Percentiles rank a stretch among this genome's conserved stretches.
Conservation (phyloP, 148 eudicot genomes). For the Cornus florida region DNA sequence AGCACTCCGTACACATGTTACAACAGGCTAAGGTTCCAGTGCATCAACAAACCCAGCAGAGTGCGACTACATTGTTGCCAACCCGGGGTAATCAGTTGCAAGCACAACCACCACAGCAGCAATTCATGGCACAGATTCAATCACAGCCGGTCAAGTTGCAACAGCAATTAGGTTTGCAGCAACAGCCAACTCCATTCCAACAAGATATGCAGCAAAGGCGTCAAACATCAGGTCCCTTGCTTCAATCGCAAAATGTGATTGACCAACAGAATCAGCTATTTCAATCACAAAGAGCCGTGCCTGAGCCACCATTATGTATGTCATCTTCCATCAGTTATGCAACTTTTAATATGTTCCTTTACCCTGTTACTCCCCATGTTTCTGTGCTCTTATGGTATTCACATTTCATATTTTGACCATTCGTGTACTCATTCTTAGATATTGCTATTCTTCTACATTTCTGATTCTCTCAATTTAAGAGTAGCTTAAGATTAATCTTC, state of each 20-base stretch:
- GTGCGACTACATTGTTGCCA: slow-evolving; percentile 36
- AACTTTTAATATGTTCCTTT: neutral
- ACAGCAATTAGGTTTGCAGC: slow-evolving; percentile 61
- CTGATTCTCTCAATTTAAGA: neutral
- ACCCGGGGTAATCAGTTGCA: slow-evolving; percentile 45
- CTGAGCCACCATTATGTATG: slow-evolving; percentile 70
- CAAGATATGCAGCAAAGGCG: slow-evolving; percentile 67
- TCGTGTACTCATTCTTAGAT: neutral
- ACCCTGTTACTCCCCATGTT: neutral
- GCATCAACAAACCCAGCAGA: slow-evolving; percentile 52
- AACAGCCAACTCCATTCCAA: slow-evolving; percentile 50
- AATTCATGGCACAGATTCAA: slow-evolving; percentile 64
- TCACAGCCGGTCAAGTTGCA: slow-evolving; percentile 62
- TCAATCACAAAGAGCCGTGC: slow-evolving; percentile 58
- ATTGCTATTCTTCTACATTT: neutral
- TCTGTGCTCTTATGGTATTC: neutral
- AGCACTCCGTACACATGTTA: slow-evolving; percentile 45
- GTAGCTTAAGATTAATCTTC: too few relatives aligned
- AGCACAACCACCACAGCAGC: slow-evolving; percentile 50
- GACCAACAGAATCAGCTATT: slow-evolving; percentile 72
- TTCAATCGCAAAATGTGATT: slow-evolving; percentile 57
- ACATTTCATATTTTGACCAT: neutral
- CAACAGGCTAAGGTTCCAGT: slow-evolving; percentile 50
- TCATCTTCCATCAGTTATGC: neutral
- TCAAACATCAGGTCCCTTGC: slow-evolving; percentile 53